phyloP scores from a whole-genome alignment of 31 red algal species.

The Bonnemaisonia californica region DNA sequence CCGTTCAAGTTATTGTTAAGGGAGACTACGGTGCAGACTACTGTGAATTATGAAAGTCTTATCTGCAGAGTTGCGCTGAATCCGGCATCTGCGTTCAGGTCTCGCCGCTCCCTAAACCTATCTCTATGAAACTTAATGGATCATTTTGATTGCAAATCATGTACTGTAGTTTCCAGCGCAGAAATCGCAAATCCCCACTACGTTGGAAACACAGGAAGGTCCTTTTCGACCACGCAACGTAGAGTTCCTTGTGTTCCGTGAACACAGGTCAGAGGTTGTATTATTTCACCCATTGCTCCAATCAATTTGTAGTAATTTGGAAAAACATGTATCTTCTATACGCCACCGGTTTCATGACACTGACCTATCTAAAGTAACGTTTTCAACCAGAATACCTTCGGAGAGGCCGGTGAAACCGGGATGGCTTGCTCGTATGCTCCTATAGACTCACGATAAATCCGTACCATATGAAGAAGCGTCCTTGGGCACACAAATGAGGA shows the following conservation, averaged over 20 bases:
- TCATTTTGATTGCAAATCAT: background rate
- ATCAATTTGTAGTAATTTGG: background rate
- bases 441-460: too few species aligned
- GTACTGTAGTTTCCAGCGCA: background rate
- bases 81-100: background rate
- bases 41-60: background rate
- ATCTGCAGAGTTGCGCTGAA: background rate
- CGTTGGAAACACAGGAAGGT: background rate
- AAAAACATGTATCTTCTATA: background rate
- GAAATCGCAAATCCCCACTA: background rate
- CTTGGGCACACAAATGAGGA: too few species aligned
- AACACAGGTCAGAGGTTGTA: background rate
- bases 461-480: too few species aligned
- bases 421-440: too few species aligned
- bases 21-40: constrained; percentile 14
- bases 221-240: background rate
- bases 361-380: too few species aligned
- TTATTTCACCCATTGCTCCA: background rate
- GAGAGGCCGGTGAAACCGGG: too few species aligned
- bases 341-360: too few species aligned
- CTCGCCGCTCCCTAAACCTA: background rate
- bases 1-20: background rate
- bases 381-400: too few species aligned
- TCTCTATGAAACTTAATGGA: background rate
- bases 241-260: background rate